Evolutionary conservation across 495 filamentous ascomycete genomes (phyloP).

Genomic region (Penicillium simplicissimum): DNA sequence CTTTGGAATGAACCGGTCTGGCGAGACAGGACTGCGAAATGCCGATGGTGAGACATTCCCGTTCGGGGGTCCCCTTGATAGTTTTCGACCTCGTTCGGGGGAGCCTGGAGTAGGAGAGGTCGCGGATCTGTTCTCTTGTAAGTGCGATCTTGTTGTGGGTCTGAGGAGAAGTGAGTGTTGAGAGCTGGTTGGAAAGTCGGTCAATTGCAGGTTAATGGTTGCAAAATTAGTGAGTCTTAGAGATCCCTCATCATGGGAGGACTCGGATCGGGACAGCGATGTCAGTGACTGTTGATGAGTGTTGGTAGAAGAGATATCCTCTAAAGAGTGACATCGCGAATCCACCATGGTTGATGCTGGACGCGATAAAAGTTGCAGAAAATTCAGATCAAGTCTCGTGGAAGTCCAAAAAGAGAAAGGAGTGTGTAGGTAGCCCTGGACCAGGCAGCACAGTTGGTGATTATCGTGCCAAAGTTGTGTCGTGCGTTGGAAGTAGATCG

Average conservation of each 20-base stretch:
- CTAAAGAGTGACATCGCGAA: slow-evolving; percentile 31
- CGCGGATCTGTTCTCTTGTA: slow-evolving; percentile 16
- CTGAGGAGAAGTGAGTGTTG: slow-evolving; percentile 15
- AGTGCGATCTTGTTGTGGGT: neutral
- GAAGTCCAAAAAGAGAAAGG: slow-evolving; percentile 19
- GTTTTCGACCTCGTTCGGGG: slow-evolving; percentile 20
- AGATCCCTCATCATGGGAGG: slow-evolving; percentile 7
- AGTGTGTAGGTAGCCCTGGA: slow-evolving; percentile 15
- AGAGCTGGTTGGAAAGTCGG: slow-evolving; percentile 18
- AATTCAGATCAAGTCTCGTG: neutral
- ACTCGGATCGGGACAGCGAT: slow-evolving; percentile 19
- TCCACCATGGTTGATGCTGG: slow-evolving; percentile 24
- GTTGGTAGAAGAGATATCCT: slow-evolving; percentile 18
- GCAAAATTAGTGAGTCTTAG: slow-evolving; percentile 25
- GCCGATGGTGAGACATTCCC: slow-evolving; percentile 3
- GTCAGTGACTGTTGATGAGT: slow-evolving; percentile 14
- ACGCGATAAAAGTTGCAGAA: neutral
- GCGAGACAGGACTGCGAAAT: slow-evolving; percentile 31
- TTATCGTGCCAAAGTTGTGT: slow-evolving; percentile 3
- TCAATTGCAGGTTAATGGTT: slow-evolving; percentile 21
- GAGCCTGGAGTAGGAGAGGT: neutral
- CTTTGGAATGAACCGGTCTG: slow-evolving; percentile 71
- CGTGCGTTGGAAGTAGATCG: neutral
- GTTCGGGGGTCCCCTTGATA: slow-evolving; percentile 12
- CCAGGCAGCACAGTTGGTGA: slow-evolving; percentile 1